Base-by-base conservation (phyloP, 2,329 filamentous ascomycete genomes). In the Colletotrichum lupini region DNA sequence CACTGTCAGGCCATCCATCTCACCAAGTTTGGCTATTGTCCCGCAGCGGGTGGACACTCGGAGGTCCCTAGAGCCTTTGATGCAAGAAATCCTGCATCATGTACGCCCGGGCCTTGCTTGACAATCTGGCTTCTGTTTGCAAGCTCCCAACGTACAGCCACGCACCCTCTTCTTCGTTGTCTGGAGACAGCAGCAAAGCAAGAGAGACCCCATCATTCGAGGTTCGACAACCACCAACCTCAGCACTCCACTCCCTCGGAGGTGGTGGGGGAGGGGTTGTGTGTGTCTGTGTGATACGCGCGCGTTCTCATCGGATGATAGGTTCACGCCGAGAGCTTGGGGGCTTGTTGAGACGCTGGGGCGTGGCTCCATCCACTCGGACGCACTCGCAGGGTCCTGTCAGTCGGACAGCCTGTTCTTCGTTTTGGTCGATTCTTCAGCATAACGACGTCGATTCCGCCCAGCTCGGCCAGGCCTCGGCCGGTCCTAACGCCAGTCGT, bases 31-130 rank as follows among this genome's bases (percentile, higher is more conserved):
- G 56, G 37, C 32, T 46, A 8, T 59, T n/a, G 24, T 68, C 22
- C 61, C 30, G 26, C 55, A 35, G 26, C 55, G 22, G 26, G 16
- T 61, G 56, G 55, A 57, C 49, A 63, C 14, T 49, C 16, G n/a
- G 42, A 52, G 37, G 22, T 19, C 32, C 37, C 42, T 55, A 32
- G 60, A 49, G 67, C 22, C 65, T 32, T 58, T 70, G 46, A 61
- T 71, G 68, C 74, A 73, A 70, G 72, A 55, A 73, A 75, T 70
- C 37, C 69, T 75, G 75, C 74, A 75, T 71, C 67, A 76, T 75
- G 64, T 67, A 71, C 70, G 64, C 73, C 66, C 73, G 72, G 73
- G 75, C 63, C 46, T 60, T 35, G 56, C 62, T 55, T 49, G 42
- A 49, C 42, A 49, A 49, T 49, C 42, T 65, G 58, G 55, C 70